Percentiles rank a stretch among this genome's conserved stretches.
Conservation (phyloP, 805 yeast genomes). For the Naumovozyma baii region DNA sequence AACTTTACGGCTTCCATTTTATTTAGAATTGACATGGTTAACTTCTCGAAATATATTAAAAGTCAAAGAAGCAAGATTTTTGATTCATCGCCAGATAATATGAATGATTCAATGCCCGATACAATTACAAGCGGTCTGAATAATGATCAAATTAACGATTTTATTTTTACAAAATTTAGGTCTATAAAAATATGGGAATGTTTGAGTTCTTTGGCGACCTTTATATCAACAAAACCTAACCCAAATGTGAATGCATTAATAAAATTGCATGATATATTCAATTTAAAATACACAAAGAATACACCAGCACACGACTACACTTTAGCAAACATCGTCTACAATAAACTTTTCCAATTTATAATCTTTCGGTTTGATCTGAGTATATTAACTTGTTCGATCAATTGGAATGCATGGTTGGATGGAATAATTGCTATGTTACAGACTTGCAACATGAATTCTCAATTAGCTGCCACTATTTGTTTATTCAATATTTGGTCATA, state of each 20-base stretch:
- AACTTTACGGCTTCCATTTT: conserved; percentile 10
- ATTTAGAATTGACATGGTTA: conserved; percentile 16
- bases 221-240: conserved; percentile 5
- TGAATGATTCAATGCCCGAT: conserved; percentile 5
- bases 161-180: conserved; percentile 18
- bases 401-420: conserved; percentile 22
- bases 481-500: conserved; percentile 25
- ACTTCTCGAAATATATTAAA: conserved; percentile 8
- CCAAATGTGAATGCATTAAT: conserved; percentile 6
- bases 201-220: conserved; percentile 14
- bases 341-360: conserved; percentile 19
- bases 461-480: conserved; percentile 16
- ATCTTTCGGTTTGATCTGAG: conserved; percentile 14
- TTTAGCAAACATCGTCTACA: conserved; percentile 21
- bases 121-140: conserved; percentile 3
- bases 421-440: conserved; percentile 20
- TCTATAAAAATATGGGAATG: conserved; percentile 22
- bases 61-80: background rate
- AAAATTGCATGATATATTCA: conserved; percentile 17
- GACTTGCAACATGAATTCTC: conserved; percentile 20
- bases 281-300: conserved; percentile 13
- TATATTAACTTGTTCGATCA: conserved; percentile 7
- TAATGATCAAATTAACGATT: conserved; percentile 12
- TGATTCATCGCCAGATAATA: background rate
- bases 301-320: conserved; percentile 23